Conservation (phyloP, 371 early-diverging fungal genomes). For the Synchytrium microbalum region DNA sequence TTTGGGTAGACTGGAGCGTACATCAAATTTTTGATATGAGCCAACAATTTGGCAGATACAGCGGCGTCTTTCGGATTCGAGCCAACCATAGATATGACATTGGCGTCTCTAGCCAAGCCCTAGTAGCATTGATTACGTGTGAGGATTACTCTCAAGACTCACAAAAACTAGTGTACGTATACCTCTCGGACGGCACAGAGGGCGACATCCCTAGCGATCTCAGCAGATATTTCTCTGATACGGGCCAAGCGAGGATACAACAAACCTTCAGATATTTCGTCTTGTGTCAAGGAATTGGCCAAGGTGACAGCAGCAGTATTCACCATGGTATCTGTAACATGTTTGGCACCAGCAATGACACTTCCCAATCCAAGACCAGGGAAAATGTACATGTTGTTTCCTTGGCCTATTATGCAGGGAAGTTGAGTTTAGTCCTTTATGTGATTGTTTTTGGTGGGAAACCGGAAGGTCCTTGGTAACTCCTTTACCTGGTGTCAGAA, state of each 20-base stretch:
- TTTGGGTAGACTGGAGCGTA: no score
- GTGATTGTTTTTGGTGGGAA: not conserved
- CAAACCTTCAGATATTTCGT: constrained; percentile 56
- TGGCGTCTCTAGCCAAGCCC: no score
- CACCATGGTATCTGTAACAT: constrained; percentile 73
- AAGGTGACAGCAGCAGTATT: constrained; percentile 70
- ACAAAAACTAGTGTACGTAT: no score
- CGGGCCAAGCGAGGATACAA: constrained; percentile 77
- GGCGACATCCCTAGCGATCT: constrained; percentile 70
- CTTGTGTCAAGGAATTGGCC: constrained; percentile 58
- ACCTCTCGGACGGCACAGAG: constrained; percentile 57
- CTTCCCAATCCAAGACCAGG: constrained; percentile 86
- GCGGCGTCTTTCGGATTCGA: no score
- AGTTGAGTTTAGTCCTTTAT: no score
- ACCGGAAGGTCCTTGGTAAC: constrained; percentile 75
- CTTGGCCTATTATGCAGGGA: not conserved
- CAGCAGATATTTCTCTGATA: constrained; percentile 70
- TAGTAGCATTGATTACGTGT: no score
- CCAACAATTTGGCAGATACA: no score
- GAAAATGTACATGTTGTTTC: constrained; percentile 30
- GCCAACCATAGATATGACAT: no score
- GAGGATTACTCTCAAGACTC: no score
- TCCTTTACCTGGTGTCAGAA: constrained; percentile 73
- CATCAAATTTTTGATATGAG: no score
- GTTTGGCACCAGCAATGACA: constrained; percentile 54